phyloP scores from a whole-genome alignment of 2,329 filamentous ascomycete genomes.

The Phoma herbarum region DNA sequence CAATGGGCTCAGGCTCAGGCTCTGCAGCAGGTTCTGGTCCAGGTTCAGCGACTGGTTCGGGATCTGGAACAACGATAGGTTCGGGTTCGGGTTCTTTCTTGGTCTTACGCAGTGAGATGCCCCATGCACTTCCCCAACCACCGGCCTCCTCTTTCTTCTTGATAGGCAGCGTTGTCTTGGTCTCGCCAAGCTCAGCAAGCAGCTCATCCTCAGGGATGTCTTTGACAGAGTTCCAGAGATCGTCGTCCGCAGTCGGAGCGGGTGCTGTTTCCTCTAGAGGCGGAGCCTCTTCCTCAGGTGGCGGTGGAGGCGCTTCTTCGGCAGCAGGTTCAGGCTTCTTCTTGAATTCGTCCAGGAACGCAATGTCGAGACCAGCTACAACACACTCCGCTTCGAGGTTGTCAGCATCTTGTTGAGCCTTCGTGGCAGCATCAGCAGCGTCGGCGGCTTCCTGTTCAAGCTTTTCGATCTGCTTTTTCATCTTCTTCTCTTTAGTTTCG shows the following conservation, averaged over 20 bases:
- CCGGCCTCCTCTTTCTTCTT: conserved; percentile 41
- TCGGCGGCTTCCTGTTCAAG: conserved; percentile 41
- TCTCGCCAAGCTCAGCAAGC: conserved; percentile 49
- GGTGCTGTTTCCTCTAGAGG: conserved; percentile 25
- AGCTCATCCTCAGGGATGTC: conserved; percentile 45
- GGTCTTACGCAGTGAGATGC: conserved; percentile 55
- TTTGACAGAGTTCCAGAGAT: conserved; percentile 47
- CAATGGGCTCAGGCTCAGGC: conserved; percentile 41
- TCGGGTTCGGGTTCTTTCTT: conserved; percentile 53
- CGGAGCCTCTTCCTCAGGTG: conserved; percentile 23
- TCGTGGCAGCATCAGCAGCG: conserved; percentile 50
- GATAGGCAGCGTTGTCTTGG: conserved; percentile 19
- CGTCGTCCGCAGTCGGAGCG: conserved; percentile 33
- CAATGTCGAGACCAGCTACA: conserved; percentile 47
- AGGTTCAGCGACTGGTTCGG: conserved; percentile 34
- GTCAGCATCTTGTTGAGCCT: conserved; percentile 39
- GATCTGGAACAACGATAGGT: conserved; percentile 40
- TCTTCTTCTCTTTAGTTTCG: conserved; percentile 39
- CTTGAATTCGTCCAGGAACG: conserved; percentile 33
- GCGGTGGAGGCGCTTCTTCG: conserved; percentile 36
- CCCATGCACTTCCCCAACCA: conserved; percentile 56
- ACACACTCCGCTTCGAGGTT: conserved; percentile 45
- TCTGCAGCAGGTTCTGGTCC: conserved; percentile 32
- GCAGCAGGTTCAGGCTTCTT: conserved; percentile 32
- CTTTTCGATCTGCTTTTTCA: conserved; percentile 40